Evolutionary conservation across 768 basidiomycete species (phyloP).

Genomic region (Crassisporium funariophilum): DNA sequence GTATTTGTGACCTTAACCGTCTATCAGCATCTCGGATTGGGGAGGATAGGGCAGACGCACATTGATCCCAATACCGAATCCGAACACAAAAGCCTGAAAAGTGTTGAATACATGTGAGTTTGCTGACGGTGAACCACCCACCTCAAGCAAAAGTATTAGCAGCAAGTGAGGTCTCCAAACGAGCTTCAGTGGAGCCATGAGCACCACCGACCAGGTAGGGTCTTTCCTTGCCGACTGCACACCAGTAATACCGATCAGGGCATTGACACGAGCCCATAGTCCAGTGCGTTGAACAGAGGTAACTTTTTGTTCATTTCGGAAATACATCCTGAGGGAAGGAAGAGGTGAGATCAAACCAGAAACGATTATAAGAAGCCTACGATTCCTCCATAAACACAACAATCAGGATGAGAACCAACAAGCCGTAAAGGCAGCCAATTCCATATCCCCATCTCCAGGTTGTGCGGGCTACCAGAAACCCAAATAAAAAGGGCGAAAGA

Average conservation of each 20-base stretch:
- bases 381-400: constrained; percentile 67
- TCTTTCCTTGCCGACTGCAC: constrained; percentile 58
- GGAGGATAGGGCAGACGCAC: constrained; percentile 27
- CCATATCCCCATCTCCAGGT: constrained; percentile 71
- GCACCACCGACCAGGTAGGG: constrained; percentile 47
- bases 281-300: constrained; percentile 42
- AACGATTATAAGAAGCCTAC: constrained; percentile 34
- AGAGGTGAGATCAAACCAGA: background rate
- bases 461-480: constrained; percentile 63
- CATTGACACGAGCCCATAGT: constrained; percentile 55
- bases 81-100: constrained; percentile 52
- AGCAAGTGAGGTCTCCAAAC: constrained; percentile 66
- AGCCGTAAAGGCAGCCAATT: constrained; percentile 60
- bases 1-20: constrained; percentile 59
- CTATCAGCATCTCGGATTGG: background rate
- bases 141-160: constrained; percentile 54
- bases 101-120: background rate
- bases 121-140: constrained; percentile 15
- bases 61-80: constrained; percentile 66
- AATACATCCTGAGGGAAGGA: constrained; percentile 49
- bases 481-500: constrained; percentile 65
- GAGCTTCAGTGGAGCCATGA: constrained; percentile 49
- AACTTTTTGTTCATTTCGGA: constrained; percentile 55
- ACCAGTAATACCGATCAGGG: constrained; percentile 66
- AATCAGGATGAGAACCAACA: constrained; percentile 57